A percentile compares a stretch with the other conserved stretches of the same genome.
Evolutionary conservation across 1,284 basidiomycete species (phyloP).

Genomic region (Polyporus tsugae): DNA sequence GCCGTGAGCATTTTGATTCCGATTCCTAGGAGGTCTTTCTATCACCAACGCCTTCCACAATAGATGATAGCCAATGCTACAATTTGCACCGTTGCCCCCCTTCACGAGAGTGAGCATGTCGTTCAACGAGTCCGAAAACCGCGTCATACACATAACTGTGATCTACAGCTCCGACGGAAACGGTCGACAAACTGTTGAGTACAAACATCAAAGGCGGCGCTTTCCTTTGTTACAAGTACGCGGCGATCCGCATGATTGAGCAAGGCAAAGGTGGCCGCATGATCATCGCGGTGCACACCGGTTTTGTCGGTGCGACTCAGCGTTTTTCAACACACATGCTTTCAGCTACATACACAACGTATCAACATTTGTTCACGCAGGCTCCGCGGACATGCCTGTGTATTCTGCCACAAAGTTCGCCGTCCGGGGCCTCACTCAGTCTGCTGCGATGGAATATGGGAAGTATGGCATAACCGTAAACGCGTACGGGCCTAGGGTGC

Average conservation of each 20-base stretch:
- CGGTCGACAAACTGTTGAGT: constrained; percentile 19
- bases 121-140: background rate
- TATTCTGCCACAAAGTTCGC: constrained; percentile 41
- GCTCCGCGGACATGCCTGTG: constrained; percentile 20
- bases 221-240: constrained; percentile 45
- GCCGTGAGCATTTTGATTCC: constrained; percentile 19
- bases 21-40: background rate
- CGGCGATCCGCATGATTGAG: constrained; percentile 42
- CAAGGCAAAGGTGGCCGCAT: constrained; percentile 45
- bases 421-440: constrained; percentile 40
- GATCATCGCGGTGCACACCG: constrained; percentile 40
- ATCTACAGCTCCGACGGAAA: constrained; percentile 19
- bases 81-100: constrained; percentile 23
- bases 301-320: constrained; percentile 28
- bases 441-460: constrained; percentile 28
- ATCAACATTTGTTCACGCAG: constrained; percentile 2
- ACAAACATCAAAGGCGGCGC: constrained; percentile 45
- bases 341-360: too few relatives aligned
- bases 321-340: too few relatives aligned
- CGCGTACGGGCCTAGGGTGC: constrained; percentile 27
- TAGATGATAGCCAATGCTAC: constrained; percentile 46
- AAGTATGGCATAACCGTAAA: constrained; percentile 33
- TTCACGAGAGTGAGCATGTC: constrained; percentile 23
- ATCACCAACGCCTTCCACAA: too few relatives aligned
- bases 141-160: too few relatives aligned